These are phyloP conservation scores for Arachis stenosperma DNA, from an alignment of 306 rosid genomes.

Conservation along the genomic window DNA sequence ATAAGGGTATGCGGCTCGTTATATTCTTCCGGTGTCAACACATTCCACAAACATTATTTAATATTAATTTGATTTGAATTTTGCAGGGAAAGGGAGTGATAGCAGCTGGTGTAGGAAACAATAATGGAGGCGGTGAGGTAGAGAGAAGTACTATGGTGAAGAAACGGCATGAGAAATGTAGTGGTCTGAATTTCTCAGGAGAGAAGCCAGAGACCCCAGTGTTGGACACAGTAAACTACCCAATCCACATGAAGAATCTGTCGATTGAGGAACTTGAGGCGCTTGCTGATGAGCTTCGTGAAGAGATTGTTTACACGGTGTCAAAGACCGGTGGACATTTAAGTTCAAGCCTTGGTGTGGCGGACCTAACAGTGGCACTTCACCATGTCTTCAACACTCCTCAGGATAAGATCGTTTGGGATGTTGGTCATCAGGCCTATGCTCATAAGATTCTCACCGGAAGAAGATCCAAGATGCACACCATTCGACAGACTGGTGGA, in stretches of 20 bases:
- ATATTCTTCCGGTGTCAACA: too few relatives aligned
- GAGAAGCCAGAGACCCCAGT: slow-evolving; percentile 66
- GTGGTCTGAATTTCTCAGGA: slow-evolving; percentile 54
- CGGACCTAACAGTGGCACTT: slow-evolving; percentile 70
- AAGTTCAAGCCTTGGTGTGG: slow-evolving; percentile 74
- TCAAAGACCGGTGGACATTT: slow-evolving; percentile 65
- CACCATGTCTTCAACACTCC: slow-evolving; percentile 69
- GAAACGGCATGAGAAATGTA: neutral
- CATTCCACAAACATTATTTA: neutral
- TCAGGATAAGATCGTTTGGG: slow-evolving; percentile 73
- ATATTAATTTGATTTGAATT: neutral
- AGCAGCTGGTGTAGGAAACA: slow-evolving; percentile 11
- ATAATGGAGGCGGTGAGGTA: slow-evolving; percentile 20
- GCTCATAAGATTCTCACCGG: slow-evolving; percentile 74
- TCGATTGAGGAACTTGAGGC: slow-evolving; percentile 54
- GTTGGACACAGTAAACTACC: slow-evolving; percentile 61
- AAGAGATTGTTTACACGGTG: slow-evolving; percentile 61
- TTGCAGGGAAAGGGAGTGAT: slow-evolving; percentile 43
- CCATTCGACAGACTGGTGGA: slow-evolving; percentile 63
- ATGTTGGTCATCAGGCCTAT: slow-evolving; percentile 83
- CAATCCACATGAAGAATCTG: slow-evolving; percentile 66
- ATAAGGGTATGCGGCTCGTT: too few relatives aligned
- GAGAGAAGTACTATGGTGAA: slow-evolving; percentile 16
- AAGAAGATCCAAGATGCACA: slow-evolving; percentile 68
- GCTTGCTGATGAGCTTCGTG: slow-evolving; percentile 58